phyloP scores from a whole-genome alignment of 2,329 filamentous ascomycete species.

The Colletotrichum agaves region DNA sequence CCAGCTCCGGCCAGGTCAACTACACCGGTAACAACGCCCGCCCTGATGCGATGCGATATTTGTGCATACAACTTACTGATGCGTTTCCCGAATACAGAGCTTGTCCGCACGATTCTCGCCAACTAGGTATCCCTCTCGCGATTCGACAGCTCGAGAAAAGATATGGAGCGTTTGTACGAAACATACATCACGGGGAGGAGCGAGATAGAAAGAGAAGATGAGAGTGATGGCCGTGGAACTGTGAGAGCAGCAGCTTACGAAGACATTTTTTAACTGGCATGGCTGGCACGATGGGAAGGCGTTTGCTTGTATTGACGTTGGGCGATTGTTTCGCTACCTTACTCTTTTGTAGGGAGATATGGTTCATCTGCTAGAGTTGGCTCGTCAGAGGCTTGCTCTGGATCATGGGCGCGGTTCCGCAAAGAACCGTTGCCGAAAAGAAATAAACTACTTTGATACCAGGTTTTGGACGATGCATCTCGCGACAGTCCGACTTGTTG shows the following conservation, averaged over 20 bases:
- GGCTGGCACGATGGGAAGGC: conserved; percentile 37
- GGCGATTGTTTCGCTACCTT: conserved; percentile 14
- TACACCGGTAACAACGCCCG: conserved; percentile 79
- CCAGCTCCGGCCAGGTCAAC: conserved; percentile 95
- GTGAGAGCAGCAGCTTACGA: conserved; percentile 20
- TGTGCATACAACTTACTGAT: neutral
- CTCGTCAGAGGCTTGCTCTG: conserved; percentile 28
- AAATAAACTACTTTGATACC: conserved; percentile 27
- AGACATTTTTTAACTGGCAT: conserved; percentile 33
- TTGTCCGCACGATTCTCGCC: conserved; percentile 87
- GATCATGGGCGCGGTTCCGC: conserved; percentile 8
- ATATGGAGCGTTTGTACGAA: conserved; percentile 19
- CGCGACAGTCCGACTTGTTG: too few species aligned
- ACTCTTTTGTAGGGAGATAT: conserved; percentile 23
- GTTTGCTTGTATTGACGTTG: conserved; percentile 33
- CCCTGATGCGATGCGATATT: neutral
- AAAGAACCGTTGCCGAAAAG: conserved; percentile 22
- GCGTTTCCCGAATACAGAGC: conserved; percentile 61
- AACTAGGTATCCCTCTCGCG: conserved; percentile 63
- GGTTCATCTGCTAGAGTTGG: conserved; percentile 29
- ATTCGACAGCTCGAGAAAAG: neutral
- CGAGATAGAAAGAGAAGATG: neutral
- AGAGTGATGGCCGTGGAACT: neutral
- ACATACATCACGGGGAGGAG: neutral
- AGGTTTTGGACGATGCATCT: too few species aligned